A percentile compares a stretch with the other conserved stretches of the same genome.
Conservation (phyloP, 306 rosid genomes). For the Oxytropis ochrocephala region DNA sequence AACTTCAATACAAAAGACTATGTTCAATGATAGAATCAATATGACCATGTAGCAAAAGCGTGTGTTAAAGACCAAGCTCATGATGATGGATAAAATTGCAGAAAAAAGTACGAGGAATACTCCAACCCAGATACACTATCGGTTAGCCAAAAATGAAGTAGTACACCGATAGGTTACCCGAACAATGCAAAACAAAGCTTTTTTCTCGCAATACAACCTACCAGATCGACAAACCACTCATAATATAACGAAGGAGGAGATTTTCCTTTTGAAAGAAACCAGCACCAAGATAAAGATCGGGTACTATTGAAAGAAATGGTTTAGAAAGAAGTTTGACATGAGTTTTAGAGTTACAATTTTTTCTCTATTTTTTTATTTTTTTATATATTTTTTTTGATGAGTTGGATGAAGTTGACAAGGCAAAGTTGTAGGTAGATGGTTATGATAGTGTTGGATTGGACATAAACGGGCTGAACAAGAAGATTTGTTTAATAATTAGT, state of each 20-base stretch:
- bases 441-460: slow-evolving; percentile 1
- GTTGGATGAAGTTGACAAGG: slow-evolving; percentile 44
- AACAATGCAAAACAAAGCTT: too few species aligned
- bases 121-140: too few species aligned
- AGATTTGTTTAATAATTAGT: slow-evolving; percentile 7
- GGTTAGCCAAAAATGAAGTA: too few species aligned
- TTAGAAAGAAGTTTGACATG: slow-evolving; percentile 4
- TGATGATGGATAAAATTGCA: slow-evolving; percentile 15
- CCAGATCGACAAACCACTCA: too few species aligned
- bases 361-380: not conserved
- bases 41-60: not conserved
- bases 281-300: too few species aligned
- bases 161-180: too few species aligned
- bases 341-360: slow-evolving; percentile 15
- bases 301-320: too few species aligned
- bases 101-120: not conserved
- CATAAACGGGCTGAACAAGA: slow-evolving; percentile 25
- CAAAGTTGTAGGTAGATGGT: slow-evolving; percentile 10
- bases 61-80: slow-evolving; percentile 18
- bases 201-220: too few species aligned
- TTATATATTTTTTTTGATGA: not conserved
- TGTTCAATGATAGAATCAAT: slow-evolving; percentile 12
- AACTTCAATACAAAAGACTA: slow-evolving; percentile 7
- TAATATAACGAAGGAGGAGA: too few species aligned
- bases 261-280: too few species aligned